Percentiles rank a stretch among this genome's conserved stretches.
These are phyloP conservation scores for Volvox reticuliferus DNA, from an alignment of 139 green algal species.

Conservation along the genomic window DNA sequence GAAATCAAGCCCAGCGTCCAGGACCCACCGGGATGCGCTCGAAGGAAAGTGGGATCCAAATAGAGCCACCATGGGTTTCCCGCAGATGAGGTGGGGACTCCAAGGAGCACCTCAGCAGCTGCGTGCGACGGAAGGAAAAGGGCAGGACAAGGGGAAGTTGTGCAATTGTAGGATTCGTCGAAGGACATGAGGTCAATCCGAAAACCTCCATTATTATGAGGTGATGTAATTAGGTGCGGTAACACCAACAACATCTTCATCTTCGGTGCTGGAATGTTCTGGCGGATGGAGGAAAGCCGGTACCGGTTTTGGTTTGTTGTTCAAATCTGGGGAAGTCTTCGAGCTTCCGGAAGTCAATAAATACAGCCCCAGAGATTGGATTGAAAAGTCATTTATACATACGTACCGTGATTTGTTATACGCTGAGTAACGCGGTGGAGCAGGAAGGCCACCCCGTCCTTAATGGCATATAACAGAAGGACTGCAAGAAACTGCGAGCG, in stretches of 20 bases:
- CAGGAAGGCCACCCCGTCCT: constrained; percentile 60
- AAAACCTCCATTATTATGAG: no score
- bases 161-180: no score
- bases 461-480: constrained; percentile 52
- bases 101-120: constrained; percentile 57
- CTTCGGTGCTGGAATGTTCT: no score
- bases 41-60: constrained; percentile 61
- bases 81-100: constrained; percentile 37
- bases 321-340: no score
- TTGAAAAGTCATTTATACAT: neutral
- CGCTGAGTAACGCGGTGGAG: constrained; percentile 64
- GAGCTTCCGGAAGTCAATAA: no score
- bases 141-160: neutral
- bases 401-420: constrained; percentile 63
- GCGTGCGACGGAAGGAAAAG: neutral
- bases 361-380: no score
- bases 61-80: constrained; percentile 71
- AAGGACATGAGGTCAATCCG: no score
- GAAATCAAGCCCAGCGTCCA: no score
- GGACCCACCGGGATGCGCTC: constrained; percentile 55
- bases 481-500: constrained; percentile 53
- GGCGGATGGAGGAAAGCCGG: no score
- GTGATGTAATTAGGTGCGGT: no score
- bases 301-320: no score
- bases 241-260: no score